phyloP scores from a whole-genome alignment of 164 flowering plant species.

The Sedum album region DNA sequence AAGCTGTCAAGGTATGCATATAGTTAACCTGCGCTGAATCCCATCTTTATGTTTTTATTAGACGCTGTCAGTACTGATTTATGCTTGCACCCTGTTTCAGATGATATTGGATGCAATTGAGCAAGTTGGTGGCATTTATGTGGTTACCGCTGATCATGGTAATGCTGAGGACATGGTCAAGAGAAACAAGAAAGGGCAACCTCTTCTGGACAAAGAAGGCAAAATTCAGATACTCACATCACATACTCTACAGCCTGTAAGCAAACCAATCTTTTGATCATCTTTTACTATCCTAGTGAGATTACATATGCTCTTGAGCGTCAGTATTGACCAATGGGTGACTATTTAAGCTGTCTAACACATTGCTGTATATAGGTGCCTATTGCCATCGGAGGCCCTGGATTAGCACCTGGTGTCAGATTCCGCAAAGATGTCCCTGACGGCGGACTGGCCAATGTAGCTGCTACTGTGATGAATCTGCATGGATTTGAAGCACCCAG shows the following conservation, averaged over 20 bases:
- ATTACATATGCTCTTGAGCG: too few species aligned
- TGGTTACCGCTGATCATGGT: conserved; percentile 95
- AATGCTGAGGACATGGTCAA: conserved; percentile 99
- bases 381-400: conserved; percentile 95
- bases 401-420: conserved; percentile 56
- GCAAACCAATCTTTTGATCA: conserved; percentile 13
- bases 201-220: conserved; percentile 72
- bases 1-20: conserved; percentile 75
- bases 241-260: conserved; percentile 86
- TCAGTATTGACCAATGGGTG: too few species aligned
- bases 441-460: conserved; percentile 90
- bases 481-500: conserved; percentile 83
- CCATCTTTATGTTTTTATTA: neutral
- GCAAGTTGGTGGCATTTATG: conserved; percentile 86
- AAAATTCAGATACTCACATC: conserved; percentile 85
- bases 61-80: neutral
- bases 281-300: too few species aligned
- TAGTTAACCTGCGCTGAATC: neutral
- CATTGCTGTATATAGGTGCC: conserved; percentile 47
- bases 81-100: conserved; percentile 30
- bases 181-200: conserved; percentile 76
- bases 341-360: neutral
- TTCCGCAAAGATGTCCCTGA: conserved; percentile 67
- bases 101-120: conserved; percentile 87
- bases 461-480: conserved; percentile 90